Evolutionary conservation across 495 filamentous ascomycete species (phyloP).

Genomic region (Penicillium crystallinum): DNA sequence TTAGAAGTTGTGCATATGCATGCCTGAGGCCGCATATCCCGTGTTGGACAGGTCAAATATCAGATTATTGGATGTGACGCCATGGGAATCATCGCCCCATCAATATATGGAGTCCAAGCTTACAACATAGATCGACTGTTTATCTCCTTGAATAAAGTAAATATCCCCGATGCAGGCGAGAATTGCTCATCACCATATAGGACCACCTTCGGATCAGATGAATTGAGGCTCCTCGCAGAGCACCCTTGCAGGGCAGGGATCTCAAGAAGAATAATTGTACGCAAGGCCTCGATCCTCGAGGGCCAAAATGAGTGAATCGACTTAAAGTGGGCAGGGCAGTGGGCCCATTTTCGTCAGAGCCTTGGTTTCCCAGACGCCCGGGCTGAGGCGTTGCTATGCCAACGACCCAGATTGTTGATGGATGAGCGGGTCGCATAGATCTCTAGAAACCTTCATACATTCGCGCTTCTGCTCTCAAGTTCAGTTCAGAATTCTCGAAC

Average conservation of each 20-base stretch:
- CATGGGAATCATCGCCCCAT: slow-evolving; percentile 5
- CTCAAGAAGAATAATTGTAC: neutral
- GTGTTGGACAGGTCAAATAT: slow-evolving; percentile 4
- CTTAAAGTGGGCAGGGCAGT: slow-evolving; percentile 10
- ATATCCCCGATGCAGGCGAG: slow-evolving; percentile 19
- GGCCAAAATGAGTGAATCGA: slow-evolving; percentile 5
- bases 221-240: slow-evolving; percentile 16
- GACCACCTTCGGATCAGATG: neutral
- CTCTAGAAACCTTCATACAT: slow-evolving; percentile 26
- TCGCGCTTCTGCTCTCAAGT: slow-evolving; percentile 25
- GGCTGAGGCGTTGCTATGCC: slow-evolving; percentile 35
- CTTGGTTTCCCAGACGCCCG: slow-evolving; percentile 35
- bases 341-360: slow-evolving; percentile 20
- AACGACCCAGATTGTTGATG: slow-evolving; percentile 43
- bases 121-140: slow-evolving; percentile 12
- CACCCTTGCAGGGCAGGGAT: slow-evolving; percentile 19
- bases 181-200: neutral
- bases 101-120: slow-evolving; percentile 6
- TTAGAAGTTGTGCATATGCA: too few relatives aligned
- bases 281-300: slow-evolving; percentile 11
- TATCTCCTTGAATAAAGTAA: slow-evolving; percentile 3
- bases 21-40: slow-evolving; percentile 15
- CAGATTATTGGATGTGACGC: slow-evolving; percentile 4
- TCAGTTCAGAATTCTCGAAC: slow-evolving; percentile 10
- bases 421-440: slow-evolving; percentile 35